Evolutionary conservation across 352 stramenopile species (phyloP), one percentile per base, ranked within the genome.

Genomic region (Pythium coloratum): DNA sequence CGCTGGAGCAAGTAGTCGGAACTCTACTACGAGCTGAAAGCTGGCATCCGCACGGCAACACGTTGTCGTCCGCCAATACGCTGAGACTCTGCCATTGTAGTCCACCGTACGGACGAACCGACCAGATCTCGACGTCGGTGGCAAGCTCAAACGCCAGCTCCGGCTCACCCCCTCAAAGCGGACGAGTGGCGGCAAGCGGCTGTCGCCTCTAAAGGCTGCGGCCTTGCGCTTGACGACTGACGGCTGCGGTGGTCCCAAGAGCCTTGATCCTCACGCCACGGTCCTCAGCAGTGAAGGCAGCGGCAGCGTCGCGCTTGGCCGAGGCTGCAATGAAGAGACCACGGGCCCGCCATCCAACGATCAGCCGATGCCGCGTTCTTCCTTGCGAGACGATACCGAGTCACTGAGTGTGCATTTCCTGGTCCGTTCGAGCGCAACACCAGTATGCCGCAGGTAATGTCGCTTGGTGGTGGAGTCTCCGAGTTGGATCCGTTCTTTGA

Each of bases 1-100:
- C 76, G 83, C 0, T 78, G 73, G 53, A 82, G 88, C 73, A 93
- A 92, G 76, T 95, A 86, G 85, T 84, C 56, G 14, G 88, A 95
- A 56, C 80, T 91, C 63, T 94, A 91, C 55, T 95, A 81, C 38
- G 88, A 94, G 34, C 77, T 95, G 50, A 84, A 87, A 20, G 78
- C 78, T 9, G 85, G 85, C 13, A 75, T 93, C 4, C 56, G 94
- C 16, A 90, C 20, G 69, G 72, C 16, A 70, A 32, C 20, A 24
- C 20, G 20, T 24, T 24, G 20, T 24, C 20, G 0, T 24, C 20
- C 20, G 20, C 20, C 20, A 24, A 24, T 36, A 50, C 42, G 0
- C 49, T 59, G 14, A 50, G 49, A 18, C 14, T 56, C 32, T 3
- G 88, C 85, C 1, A 94, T 95, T 47, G 83, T 95, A 20, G 87